Evolutionary conservation across 2,329 filamentous ascomycete genomes (phyloP).

Genomic region (Stagonosporopsis rhizophila): DNA sequence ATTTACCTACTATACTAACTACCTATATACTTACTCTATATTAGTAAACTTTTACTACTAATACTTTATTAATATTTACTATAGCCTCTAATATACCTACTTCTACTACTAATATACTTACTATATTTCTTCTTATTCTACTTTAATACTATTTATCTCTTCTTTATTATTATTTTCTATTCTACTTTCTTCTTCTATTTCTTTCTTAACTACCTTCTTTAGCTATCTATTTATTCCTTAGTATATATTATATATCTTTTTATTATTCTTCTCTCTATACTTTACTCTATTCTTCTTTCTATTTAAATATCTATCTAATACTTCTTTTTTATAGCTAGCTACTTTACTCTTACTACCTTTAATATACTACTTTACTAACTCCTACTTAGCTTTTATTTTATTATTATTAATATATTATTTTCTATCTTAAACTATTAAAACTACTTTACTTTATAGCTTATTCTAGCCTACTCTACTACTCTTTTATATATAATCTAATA

Average conservation of each 20-base stretch:
- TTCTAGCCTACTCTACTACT: background rate
- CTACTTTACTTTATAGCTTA: background rate
- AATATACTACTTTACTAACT: conserved; percentile 6
- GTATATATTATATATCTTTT: background rate
- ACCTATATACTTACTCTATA: conserved; percentile 11
- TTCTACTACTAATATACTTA: conserved; percentile 12
- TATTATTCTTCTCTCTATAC: conserved; percentile 3
- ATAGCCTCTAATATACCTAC: background rate
- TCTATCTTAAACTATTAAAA: background rate
- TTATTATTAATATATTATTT: conserved; percentile 1
- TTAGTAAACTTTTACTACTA: conserved; percentile 13
- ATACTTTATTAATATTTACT: conserved; percentile 10
- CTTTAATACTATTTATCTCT: conserved; percentile 4
- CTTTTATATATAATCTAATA: conserved; percentile 2
- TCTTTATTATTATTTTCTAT: background rate
- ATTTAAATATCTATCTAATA: conserved; percentile 21
- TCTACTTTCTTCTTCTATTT: background rate
- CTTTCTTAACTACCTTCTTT: background rate
- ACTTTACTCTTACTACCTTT: conserved; percentile 3
- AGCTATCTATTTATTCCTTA: no score
- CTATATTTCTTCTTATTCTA: conserved; percentile 8
- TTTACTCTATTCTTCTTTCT: background rate
- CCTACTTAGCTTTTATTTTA: conserved; percentile 4
- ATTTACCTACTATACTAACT: conserved; percentile 20
- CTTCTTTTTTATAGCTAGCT: conserved; percentile 4